These are phyloP conservation scores for Botrytis squamosa DNA, from an alignment of 2,329 filamentous ascomycete genomes.

Conservation along the genomic window DNA sequence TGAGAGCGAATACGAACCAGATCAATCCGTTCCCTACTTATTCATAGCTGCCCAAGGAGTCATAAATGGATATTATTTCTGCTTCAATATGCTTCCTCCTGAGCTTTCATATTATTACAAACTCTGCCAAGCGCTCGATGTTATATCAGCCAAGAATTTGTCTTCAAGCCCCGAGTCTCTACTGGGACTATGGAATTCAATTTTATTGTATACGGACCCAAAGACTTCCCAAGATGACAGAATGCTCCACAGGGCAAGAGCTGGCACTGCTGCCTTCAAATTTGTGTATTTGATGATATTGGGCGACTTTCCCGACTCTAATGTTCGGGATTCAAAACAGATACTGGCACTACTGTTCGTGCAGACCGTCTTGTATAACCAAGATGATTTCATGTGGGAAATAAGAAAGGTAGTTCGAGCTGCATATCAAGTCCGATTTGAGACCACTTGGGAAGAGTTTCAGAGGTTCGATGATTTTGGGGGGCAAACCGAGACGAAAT, in stretches of 20 bases:
- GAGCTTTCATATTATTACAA: background rate
- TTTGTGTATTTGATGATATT: background rate
- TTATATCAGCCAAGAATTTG: background rate
- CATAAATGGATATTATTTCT: background rate
- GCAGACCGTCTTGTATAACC: background rate
- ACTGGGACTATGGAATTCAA: background rate
- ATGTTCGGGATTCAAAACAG: background rate
- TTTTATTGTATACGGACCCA: background rate
- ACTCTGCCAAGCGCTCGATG: background rate
- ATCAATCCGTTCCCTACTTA: background rate
- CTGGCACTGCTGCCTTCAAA: background rate
- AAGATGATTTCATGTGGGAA: background rate
- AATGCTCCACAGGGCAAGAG: background rate
- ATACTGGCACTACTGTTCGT: background rate
- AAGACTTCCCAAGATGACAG: background rate
- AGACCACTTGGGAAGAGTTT: background rate
- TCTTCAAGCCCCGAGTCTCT: background rate
- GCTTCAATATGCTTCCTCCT: background rate
- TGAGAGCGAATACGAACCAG: background rate
- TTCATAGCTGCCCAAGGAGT: background rate
- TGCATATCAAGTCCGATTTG: background rate
- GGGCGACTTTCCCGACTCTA: background rate
- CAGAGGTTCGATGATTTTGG: background rate
- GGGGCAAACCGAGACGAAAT: background rate
- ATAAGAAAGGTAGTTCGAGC: background rate